Base-by-base conservation (phyloP, 176 grass and related monocot genomes). In the Raddia guianensis region DNA sequence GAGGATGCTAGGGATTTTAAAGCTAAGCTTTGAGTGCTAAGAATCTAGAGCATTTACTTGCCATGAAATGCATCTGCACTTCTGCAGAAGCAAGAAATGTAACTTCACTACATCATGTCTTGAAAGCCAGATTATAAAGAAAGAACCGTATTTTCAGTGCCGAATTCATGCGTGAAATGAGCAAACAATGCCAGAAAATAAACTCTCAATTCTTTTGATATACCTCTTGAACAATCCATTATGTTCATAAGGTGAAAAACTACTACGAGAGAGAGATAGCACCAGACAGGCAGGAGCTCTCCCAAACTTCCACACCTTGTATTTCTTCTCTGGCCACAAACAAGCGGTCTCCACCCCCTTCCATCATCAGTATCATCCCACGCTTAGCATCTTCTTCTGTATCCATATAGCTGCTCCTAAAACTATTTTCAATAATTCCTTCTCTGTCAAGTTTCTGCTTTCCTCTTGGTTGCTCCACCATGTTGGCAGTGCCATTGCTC, bases 221-320 rank as follows among this genome's bases (percentile, higher is more conserved):
- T 27, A 32, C 53, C 18, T 50, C 55, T 32, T 40, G 50, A 60
- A 57, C 3, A 2, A 9, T 43, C n/a, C 71, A 4, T 47, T 42
- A 57, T 71, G 40, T 74, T 49, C 46, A 57, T 13, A 54, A 63
- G 15, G 14, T 13, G 11, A 16, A 34, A 59, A 43, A 45, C 15
- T 46, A 47, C 76, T 89, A 89, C 49, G 66, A 44, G 46, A 98
- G 77, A 66, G 88, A 89, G 32, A 89, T 46, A 68, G 86, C 80
- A 66, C 60, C 51, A 3, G 90, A 74, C 27, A 88, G 75, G 61
- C 63, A 73, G 45, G 92, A 88, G 42, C 86, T 98, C 86, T 93
- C 81, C 96, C 96, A 95, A 32, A 95, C 92, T 83, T 98, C 86
- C 13, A 98, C 77, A 56, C 85, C 90, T 50, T 87, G 81, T 66